These are phyloP conservation scores for Pichia pseudocactophila DNA, from an alignment of 805 yeast species.

Conservation along the genomic window DNA sequence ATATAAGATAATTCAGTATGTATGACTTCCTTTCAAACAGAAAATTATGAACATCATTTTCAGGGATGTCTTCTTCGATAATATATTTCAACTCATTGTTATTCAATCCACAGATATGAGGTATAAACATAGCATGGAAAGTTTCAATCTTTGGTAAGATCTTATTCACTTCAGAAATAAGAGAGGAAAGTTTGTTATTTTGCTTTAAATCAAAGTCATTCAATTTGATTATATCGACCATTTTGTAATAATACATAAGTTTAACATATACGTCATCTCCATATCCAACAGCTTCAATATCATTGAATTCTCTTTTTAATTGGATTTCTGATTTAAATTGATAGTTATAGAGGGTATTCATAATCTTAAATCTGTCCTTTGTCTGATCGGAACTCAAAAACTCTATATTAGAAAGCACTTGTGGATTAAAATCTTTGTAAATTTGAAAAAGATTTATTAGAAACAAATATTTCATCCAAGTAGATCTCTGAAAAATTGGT, in stretches of 20 bases:
- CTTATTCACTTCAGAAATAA: background rate
- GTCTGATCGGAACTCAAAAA: conserved; percentile 1
- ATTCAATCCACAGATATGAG: background rate
- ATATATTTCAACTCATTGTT: background rate
- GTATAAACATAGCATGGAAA: background rate
- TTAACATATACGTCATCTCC: conserved; percentile 2
- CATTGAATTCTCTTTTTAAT: conserved; percentile 1
- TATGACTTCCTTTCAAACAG: background rate
- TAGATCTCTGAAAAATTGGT: conserved; percentile 8
- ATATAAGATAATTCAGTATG: background rate
- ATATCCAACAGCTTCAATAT: background rate
- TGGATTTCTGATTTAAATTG: background rate
- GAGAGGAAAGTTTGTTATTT: background rate
- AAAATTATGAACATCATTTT: background rate
- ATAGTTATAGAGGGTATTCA: conserved; percentile 5
- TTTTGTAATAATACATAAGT: conserved; percentile 1
- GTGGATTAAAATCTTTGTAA: conserved; percentile 6
- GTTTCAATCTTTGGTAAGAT: background rate
- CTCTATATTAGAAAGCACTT: conserved; percentile 11
- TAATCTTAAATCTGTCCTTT: conserved; percentile 4
- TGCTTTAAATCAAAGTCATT: conserved; percentile 1
- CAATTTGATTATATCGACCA: conserved; percentile 5
- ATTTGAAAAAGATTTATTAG: conserved; percentile 7
- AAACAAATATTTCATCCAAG: conserved; percentile 8
- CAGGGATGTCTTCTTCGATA: background rate